Base-by-base conservation (phyloP, 2,329 filamentous ascomycete species). In the Periconia sp. region DNA sequence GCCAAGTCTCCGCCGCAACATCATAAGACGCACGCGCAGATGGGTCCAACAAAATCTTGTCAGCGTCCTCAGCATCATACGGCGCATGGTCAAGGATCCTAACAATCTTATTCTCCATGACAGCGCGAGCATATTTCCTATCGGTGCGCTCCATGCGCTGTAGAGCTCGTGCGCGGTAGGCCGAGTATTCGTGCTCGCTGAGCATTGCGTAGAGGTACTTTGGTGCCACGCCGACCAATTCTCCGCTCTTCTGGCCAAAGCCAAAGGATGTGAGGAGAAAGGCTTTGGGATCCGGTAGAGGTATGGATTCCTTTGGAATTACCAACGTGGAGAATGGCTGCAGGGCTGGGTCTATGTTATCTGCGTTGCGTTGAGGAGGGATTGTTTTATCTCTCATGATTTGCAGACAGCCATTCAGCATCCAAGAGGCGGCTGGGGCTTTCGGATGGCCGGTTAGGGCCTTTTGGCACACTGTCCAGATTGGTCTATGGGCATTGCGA, bases 251-350 rank as follows among this genome's bases (percentile, higher is more conserved):
- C 77, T 97, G 92, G 62, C 92, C 92, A 81, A 97, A 97, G 75
- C 92, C 92, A 75, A 97, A 97, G 0, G 93, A 97, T 10, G 93
- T 97, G 57, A 97, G 90, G 1, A 91, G 95, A 83, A 97, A 97
- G 13, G 92, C 93, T 79, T 96, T 97, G 23, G 46, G 14, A 40
- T 40, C 30, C 14, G 30, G 30, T 48, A 40, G n/a, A 40, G 17
- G 46, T 80, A 97, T 83, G 10, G 46, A 17, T 58, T 92, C 92
- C 66, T 97, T 92, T 46, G 92, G 92, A 77, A 96, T 97, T 59
- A 96, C 90, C 63, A 97, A 95, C 77, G 95, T 88, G 73, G 97
- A 92, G 66, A 93, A 97, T 74, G 96, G 85, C 82, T 96, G 92
- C 88, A 97, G 93, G 3, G 47, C 35, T 18, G 40, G 35, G 73